These are phyloP conservation scores for Colletotrichum sublineola DNA, from an alignment of 2,329 filamentous ascomycete genomes.

Conservation along the genomic window DNA sequence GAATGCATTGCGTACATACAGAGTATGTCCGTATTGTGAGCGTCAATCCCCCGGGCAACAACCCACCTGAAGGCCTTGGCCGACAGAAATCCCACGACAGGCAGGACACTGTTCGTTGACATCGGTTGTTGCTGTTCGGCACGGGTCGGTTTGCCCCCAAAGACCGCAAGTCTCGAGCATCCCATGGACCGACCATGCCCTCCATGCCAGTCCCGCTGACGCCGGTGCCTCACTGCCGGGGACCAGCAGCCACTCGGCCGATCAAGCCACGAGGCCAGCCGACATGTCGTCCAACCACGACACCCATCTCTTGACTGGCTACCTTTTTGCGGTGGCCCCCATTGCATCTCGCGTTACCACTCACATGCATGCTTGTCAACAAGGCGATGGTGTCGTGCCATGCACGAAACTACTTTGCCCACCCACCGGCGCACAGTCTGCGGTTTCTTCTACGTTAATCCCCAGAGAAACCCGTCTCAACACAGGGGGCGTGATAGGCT, in stretches of 20 bases:
- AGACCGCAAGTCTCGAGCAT: background rate
- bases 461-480: constrained; percentile 35
- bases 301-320: background rate
- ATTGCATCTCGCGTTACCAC: constrained; percentile 20
- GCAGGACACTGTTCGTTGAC: background rate
- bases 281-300: constrained; percentile 30
- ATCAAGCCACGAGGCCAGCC: constrained; percentile 35
- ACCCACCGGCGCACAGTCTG: constrained; percentile 16
- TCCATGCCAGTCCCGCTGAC: background rate
- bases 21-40: constrained; percentile 22
- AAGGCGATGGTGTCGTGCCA: constrained; percentile 30
- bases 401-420: constrained; percentile 40
- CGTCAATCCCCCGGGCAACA: constrained; percentile 15
- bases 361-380: constrained; percentile 31
- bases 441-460: constrained; percentile 18
- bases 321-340: constrained; percentile 10
- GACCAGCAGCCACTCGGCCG: constrained; percentile 36
- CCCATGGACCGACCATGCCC: background rate
- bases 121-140: constrained; percentile 3
- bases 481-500: constrained; percentile 14
- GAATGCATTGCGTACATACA: background rate
- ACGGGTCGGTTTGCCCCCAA: constrained; percentile 10
- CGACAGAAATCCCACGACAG: background rate
- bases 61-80: constrained; percentile 13
- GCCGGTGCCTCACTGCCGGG: constrained; percentile 20